Evolutionary conservation across 2,329 filamentous ascomycete species (phyloP), one percentile per base, ranked within the genome.

Genomic region (Lachnellula occidentalis): DNA sequence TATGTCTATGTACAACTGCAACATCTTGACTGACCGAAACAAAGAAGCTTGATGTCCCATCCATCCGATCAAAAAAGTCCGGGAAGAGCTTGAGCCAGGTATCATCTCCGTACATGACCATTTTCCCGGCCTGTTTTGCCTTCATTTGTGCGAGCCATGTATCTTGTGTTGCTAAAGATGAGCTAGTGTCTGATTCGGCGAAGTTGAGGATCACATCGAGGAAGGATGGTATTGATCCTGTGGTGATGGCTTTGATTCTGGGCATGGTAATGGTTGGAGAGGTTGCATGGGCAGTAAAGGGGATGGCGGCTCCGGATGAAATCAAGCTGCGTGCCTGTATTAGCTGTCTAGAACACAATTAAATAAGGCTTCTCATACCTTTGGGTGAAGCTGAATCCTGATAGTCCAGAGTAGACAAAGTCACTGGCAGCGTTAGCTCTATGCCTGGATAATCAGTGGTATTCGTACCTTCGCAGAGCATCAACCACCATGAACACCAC

Each of bases 241-340:
- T 97, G 1, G 94, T 99, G 60, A 99, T 91, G 48, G 94, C 91
- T 74, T 99, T 99, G 66, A 99, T 85, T 58, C 92, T 86, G 42
- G 94, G 94, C 94, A 99, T 97, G 17, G 94, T 99, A 58, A 99
- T 92, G 7, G 94, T 99, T 2, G 94, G 94, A 50, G 95, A 91
- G n/a, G 90, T 88, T 17, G 94, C 94, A 78, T 96, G 88, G 34
- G 92, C 92, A 34, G 94, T 99, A 70, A 95, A 99, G 3, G 94
- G 94, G 37, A 97, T 77, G 6, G 94, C 95, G 55, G 80, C 80
- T 56, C 92, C 92, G 71, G 85, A 78, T 66, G 86, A 83, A 68
- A 97, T 95, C 61, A 97, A 78, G 64, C 90, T 95, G 36, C 48
- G 55, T 31, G 63, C 59, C 66, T 19, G 42, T 41, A 52, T 49